Conservation (phyloP, 192 early-diverging fungal species). For the Backusella luteola region DNA sequence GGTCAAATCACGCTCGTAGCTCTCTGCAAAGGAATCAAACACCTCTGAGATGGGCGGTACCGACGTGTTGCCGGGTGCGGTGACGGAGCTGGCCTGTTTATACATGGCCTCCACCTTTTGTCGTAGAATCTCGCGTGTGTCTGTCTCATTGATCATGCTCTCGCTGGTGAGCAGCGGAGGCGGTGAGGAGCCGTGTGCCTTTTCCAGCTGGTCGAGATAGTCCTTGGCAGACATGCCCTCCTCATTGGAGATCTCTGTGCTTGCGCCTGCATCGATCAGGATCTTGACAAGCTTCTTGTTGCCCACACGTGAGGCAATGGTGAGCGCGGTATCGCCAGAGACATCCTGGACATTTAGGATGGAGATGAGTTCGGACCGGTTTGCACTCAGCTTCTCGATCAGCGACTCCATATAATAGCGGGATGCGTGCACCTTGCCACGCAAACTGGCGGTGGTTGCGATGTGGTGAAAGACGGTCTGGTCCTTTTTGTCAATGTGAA, state of each 20-base stretch:
- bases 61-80: not conserved
- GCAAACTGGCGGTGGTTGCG: conserved; percentile 61
- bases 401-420: conserved; percentile 91
- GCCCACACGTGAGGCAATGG: conserved; percentile 60
- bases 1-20: conserved; percentile 43
- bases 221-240: conserved; percentile 18
- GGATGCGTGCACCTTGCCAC: conserved; percentile 70
- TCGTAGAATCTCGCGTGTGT: not conserved
- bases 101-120: conserved; percentile 18
- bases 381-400: conserved; percentile 61
- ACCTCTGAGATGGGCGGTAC: conserved; percentile 40
- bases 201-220: not conserved
- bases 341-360: conserved; percentile 78
- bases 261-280: conserved; percentile 61
- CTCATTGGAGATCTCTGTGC: conserved; percentile 3
- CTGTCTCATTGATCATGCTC: not conserved
- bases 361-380: conserved; percentile 72
- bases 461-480: conserved; percentile 94
- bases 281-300: conserved; percentile 58
- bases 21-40: conserved; percentile 42
- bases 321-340: conserved; percentile 77
- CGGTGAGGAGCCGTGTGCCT: not conserved
- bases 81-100: not conserved
- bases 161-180: not conserved
- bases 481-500: conserved; percentile 70